phyloP scores from a whole-genome alignment of 345 rosid genomes.

The Dovyalis caffra region DNA sequence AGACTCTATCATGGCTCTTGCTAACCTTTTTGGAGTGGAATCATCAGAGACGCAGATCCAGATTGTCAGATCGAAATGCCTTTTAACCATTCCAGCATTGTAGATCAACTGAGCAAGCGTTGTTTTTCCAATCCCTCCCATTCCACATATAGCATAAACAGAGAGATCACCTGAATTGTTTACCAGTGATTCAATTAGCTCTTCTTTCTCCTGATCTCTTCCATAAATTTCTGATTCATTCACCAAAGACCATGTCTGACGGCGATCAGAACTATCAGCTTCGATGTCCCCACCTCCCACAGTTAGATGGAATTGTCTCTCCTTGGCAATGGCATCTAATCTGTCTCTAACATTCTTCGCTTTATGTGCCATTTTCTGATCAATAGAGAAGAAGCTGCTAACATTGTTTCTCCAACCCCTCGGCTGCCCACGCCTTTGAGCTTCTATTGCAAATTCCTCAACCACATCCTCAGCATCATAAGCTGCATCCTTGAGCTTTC shows the following conservation, averaged over 20 bases:
- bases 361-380: not conserved
- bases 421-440: not conserved
- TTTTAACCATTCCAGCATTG: not conserved
- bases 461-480: constrained; percentile 11
- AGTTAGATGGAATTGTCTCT: not conserved
- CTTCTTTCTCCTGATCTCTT: not conserved
- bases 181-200: not conserved
- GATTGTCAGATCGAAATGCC: not conserved
- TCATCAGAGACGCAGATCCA: constrained; percentile 13
- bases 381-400: not conserved
- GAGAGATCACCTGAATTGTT: not conserved
- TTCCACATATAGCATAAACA: constrained; percentile 8
- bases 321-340: not conserved
- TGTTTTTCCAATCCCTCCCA: no score
- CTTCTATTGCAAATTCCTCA: not conserved
- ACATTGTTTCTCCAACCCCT: not conserved
- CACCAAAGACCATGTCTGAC: not conserved
- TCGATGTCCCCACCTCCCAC: no score
- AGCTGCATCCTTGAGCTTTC: not conserved
- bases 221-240: not conserved
- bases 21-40: not conserved
- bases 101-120: constrained; percentile 10
- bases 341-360: not conserved
- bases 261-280: not conserved
- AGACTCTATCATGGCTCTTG: not conserved